Base-by-base conservation (phyloP, 306 rosid species). In the Argentina anserina region DNA sequence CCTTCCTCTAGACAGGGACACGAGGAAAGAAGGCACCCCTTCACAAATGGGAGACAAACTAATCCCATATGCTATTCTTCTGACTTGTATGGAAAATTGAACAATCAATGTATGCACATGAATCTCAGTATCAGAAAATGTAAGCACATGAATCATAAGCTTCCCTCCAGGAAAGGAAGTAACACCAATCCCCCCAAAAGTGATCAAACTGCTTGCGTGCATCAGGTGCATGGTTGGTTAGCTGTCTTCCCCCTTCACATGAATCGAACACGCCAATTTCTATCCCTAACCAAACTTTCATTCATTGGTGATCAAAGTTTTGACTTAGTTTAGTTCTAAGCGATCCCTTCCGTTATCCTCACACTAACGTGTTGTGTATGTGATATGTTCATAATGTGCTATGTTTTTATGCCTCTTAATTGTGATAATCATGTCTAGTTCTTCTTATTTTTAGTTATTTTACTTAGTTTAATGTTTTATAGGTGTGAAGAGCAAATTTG, bases 141-240 rank as follows among this genome's bases (percentile, higher is more conserved):
- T 23, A 58, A 58, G 64, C 64, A 28, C 64, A 58, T 58, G 64
- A 58, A 58, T 56, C n/a, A 26, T 14, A 58, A 13, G 63, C 62
- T 11, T 53, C 31, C 31, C 55, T 20, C 8, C 21, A 46, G 52
- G 23, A 20, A n/a, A n/a, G 26, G 58, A 50, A 25, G 18, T 4
- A 10, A 36, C 18, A 9, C 18, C 4, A 58, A 0, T 9, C 20
- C 31, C 17, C 6, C 3, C 23, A 25, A 71, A 71, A 37, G 40
- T 40, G 64, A 52, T 15, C 37, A 33, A 6, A 55, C 36, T 26
- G 60, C 42, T 84, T 77, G 82, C 83, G 84, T 79, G 69, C 40
- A 65, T 84, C 75, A 80, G 81, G 84, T 79, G 69, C 40, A 65
- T 34, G 68, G 52, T 67, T 43, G 74, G 80, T 28, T 17, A 71